A percentile compares a stretch with the other conserved stretches of the same genome.
phyloP scores from a whole-genome alignment of 257 asterid species.

The Nicotiana sylvestris region DNA sequence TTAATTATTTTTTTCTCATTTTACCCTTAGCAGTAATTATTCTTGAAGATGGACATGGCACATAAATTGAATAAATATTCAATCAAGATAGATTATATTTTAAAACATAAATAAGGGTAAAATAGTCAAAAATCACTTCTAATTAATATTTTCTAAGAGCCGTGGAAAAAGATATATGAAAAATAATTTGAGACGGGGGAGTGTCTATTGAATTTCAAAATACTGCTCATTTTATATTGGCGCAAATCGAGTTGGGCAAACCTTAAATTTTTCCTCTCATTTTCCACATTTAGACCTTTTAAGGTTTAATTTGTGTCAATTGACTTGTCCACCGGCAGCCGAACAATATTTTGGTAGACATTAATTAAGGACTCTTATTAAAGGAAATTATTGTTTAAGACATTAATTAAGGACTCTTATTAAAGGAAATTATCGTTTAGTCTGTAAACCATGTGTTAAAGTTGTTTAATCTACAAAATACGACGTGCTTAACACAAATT shows the following conservation, averaged over 20 bases:
- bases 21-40: no score
- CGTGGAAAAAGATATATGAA: no score
- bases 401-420: background rate
- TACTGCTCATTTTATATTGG: background rate
- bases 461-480: background rate
- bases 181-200: no score
- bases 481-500: background rate
- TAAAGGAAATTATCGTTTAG: background rate
- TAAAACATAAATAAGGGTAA: no score
- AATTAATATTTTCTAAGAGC: no score
- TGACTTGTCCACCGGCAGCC: background rate
- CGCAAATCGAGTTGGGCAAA: background rate
- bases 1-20: no score
- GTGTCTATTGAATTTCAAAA: no score
- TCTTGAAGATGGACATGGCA: no score
- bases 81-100: no score
- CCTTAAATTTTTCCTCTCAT: background rate
- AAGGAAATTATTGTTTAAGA: background rate
- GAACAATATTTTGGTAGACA: background rate
- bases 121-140: no score
- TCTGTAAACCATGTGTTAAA: conserved; percentile 9
- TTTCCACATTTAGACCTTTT: conserved; percentile 2
- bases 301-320: background rate
- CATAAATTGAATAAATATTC: no score
- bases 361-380: background rate